Evolutionary conservation across 805 yeast species (phyloP).

Genomic region (Pichia sporocuriosa): DNA sequence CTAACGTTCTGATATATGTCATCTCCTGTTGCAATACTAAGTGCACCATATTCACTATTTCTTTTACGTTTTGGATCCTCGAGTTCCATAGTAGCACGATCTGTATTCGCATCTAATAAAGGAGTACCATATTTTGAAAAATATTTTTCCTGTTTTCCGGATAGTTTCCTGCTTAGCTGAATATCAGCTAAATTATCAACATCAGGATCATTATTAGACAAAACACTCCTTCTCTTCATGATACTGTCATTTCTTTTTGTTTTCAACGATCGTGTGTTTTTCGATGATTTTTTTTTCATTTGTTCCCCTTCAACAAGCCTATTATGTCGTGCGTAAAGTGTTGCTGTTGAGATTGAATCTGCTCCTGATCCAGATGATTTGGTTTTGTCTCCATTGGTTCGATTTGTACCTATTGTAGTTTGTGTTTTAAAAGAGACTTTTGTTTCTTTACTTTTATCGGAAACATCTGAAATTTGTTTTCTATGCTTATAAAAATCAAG

Average conservation of each 20-base stretch:
- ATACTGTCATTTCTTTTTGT: slow-evolving; percentile 9
- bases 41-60: slow-evolving; percentile 21
- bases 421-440: slow-evolving; percentile 2
- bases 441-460: slow-evolving; percentile 1
- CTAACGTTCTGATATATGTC: slow-evolving; percentile 20
- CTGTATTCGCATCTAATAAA: background rate
- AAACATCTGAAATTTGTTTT: background rate
- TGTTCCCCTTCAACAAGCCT: background rate
- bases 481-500: slow-evolving; percentile 12
- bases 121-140: slow-evolving; percentile 6
- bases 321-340: background rate
- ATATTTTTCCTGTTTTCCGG: background rate
- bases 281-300: background rate
- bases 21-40: slow-evolving; percentile 24
- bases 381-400: too few species aligned
- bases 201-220: background rate
- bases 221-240: background rate
- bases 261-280: slow-evolving; percentile 1
- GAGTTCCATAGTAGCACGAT: background rate
- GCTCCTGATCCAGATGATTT: slow-evolving; percentile 7
- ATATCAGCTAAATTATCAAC: background rate
- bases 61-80: slow-evolving; percentile 7
- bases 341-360: slow-evolving; percentile 10
- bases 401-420: background rate
- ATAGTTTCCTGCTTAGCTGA: background rate